Conservation (phyloP, 2,329 filamentous ascomycete genomes). For the Sordariomycetes sp. region DNA sequence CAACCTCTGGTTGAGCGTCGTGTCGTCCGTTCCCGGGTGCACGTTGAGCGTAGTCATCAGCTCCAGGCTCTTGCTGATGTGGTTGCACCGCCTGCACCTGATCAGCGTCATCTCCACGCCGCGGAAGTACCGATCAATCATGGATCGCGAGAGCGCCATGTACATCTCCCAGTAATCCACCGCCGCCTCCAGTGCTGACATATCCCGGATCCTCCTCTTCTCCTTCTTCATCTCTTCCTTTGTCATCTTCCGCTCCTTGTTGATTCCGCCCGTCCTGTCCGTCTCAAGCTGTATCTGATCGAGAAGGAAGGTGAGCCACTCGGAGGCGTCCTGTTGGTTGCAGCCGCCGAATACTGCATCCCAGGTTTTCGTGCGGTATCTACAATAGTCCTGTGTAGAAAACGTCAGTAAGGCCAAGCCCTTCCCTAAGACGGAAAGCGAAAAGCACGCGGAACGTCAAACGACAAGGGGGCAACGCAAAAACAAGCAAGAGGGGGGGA, state of each 20-base stretch:
- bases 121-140: constrained; percentile 68
- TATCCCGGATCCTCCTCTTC: too few species aligned
- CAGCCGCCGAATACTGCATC: constrained; percentile 45
- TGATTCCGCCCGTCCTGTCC: constrained; percentile 33
- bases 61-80: constrained; percentile 15
- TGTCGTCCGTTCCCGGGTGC: neutral
- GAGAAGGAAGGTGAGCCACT: constrained; percentile 75
- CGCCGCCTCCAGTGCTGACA: neutral
- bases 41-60: constrained; percentile 41
- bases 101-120: constrained; percentile 62
- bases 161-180: constrained; percentile 60
- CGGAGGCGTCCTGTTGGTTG: constrained; percentile 80
- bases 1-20: neutral
- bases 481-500: constrained; percentile 2
- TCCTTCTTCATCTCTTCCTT: constrained; percentile 6
- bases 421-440: too few species aligned
- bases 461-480: neutral
- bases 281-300: constrained; percentile 78
- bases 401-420: too few species aligned
- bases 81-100: constrained; percentile 46
- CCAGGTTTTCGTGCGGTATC: constrained; percentile 15
- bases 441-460: too few species aligned
- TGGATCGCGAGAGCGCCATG: constrained; percentile 55
- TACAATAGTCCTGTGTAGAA: constrained; percentile 37
- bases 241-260: too few species aligned